Conservation (phyloP, 805 yeast species). For the Cyberlindnera mycetangii region DNA sequence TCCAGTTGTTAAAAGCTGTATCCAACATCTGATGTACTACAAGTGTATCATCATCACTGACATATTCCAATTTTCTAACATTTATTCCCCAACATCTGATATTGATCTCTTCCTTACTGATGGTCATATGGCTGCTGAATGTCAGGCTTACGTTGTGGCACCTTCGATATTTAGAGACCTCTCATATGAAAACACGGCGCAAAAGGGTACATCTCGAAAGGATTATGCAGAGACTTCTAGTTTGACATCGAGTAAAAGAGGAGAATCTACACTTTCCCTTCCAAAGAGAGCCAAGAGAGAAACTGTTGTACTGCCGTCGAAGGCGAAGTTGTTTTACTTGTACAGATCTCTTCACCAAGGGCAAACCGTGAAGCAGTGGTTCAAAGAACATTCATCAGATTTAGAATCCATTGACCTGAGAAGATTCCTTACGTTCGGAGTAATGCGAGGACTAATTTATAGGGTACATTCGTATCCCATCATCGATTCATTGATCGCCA, state of each 20-base stretch:
- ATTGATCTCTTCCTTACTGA: slow-evolving; percentile 67
- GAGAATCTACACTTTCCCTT: slow-evolving; percentile 16
- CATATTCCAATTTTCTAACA: slow-evolving; percentile 83
- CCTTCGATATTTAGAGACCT: slow-evolving; percentile 34
- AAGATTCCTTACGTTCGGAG: slow-evolving; percentile 83
- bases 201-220: neutral
- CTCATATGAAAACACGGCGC: slow-evolving; percentile 29
- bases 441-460: slow-evolving; percentile 76
- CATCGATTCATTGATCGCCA: slow-evolving; percentile 19
- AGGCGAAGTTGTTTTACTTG: slow-evolving; percentile 63
- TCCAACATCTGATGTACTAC: slow-evolving; percentile 88
- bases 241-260: slow-evolving; percentile 6
- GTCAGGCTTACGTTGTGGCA: slow-evolving; percentile 75
- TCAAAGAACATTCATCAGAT: slow-evolving; percentile 53
- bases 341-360: slow-evolving; percentile 81
- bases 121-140: slow-evolving; percentile 67
- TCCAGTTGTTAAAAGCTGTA: slow-evolving; percentile 74
- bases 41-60: slow-evolving; percentile 80
- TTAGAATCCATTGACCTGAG: slow-evolving; percentile 74
- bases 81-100: slow-evolving; percentile 84
- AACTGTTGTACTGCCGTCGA: slow-evolving; percentile 49
- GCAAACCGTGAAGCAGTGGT: slow-evolving; percentile 78
- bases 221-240: slow-evolving; percentile 6
- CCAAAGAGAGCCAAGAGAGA: slow-evolving; percentile 9
- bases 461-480: slow-evolving; percentile 74